Evolutionary conservation across 2,329 filamentous ascomycete genomes (phyloP).

Genomic region (Exophiala calicioides): DNA sequence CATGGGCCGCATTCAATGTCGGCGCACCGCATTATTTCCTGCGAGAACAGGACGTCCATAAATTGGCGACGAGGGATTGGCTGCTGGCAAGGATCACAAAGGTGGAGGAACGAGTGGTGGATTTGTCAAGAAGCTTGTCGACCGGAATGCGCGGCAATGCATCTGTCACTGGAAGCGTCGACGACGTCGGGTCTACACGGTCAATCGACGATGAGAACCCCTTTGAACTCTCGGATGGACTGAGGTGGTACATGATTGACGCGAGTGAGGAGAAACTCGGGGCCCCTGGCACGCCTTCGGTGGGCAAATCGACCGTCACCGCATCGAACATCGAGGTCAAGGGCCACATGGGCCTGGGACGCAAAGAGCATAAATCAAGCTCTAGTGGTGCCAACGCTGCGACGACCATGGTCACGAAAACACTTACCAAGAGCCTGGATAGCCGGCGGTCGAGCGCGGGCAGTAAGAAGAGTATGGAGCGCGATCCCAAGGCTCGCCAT

Average conservation of each 20-base stretch:
- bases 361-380: slow-evolving; percentile 27
- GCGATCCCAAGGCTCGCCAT: slow-evolving; percentile 24
- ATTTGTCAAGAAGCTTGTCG: slow-evolving; percentile 78
- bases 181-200: slow-evolving; percentile 51
- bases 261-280: slow-evolving; percentile 89
- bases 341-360: slow-evolving; percentile 54
- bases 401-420: slow-evolving; percentile 67
- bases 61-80: slow-evolving; percentile 84
- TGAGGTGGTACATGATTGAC: slow-evolving; percentile 95
- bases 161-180: slow-evolving; percentile 53
- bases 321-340: slow-evolving; percentile 83
- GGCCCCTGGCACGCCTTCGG: slow-evolving; percentile 86
- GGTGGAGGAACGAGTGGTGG: slow-evolving; percentile 89
- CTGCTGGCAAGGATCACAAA: slow-evolving; percentile 91
- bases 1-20: slow-evolving; percentile 98
- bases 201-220: slow-evolving; percentile 88
- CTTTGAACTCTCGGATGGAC: slow-evolving; percentile 90
- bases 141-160: slow-evolving; percentile 40
- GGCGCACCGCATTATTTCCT: slow-evolving; percentile 97
- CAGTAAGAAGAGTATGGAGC: slow-evolving; percentile 68
- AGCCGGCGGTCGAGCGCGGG: slow-evolving; percentile 85
- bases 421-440: slow-evolving; percentile 82
- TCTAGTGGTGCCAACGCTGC: slow-evolving; percentile 31
- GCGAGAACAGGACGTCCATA: slow-evolving; percentile 86
- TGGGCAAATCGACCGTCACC: slow-evolving; percentile 88